A percentile compares a stretch with the other conserved stretches of the same genome.
Conservation (phyloP, 768 basidiomycete species). For the Cystofilobasidium capitatum region DNA sequence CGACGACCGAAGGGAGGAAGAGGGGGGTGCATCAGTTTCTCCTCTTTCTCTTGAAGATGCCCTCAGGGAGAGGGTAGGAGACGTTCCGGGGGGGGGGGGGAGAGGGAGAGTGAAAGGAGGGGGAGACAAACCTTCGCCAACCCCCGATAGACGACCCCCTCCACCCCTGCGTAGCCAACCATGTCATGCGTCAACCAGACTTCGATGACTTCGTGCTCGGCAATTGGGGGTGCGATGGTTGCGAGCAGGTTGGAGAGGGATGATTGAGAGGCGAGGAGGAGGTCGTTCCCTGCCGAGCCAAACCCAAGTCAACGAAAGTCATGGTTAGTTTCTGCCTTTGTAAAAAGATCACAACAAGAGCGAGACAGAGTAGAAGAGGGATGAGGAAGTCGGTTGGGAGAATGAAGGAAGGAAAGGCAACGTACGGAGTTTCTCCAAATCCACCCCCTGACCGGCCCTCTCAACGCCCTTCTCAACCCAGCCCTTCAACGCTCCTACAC, state of each 20-base stretch:
- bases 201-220: slow-evolving; percentile 95
- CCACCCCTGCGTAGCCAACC: slow-evolving; percentile 90
- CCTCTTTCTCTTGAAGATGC: too few species aligned
- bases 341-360: background rate
- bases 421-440: slow-evolving; percentile 22
- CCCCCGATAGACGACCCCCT: slow-evolving; percentile 82
- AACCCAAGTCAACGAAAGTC: background rate
- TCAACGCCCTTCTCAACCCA: slow-evolving; percentile 7
- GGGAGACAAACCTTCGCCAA: slow-evolving; percentile 54
- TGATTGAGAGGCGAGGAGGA: slow-evolving; percentile 75
- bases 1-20: background rate
- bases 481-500: background rate
- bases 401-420: too few species aligned
- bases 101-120: background rate
- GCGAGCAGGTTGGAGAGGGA: slow-evolving; percentile 86
- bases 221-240: slow-evolving; percentile 94
- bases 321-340: too few species aligned
- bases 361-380: background rate
- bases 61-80: background rate
- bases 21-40: too few species aligned
- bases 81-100: background rate
- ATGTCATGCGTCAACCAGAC: slow-evolving; percentile 94
- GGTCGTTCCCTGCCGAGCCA: slow-evolving; percentile 62
- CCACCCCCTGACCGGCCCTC: slow-evolving; percentile 17
- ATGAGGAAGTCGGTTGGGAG: too few species aligned